Percentiles rank a stretch among this genome's conserved stretches.
These are phyloP conservation scores for Colletotrichum sp. DNA, from an alignment of 2,329 filamentous ascomycete species.

Conservation along the genomic window DNA sequence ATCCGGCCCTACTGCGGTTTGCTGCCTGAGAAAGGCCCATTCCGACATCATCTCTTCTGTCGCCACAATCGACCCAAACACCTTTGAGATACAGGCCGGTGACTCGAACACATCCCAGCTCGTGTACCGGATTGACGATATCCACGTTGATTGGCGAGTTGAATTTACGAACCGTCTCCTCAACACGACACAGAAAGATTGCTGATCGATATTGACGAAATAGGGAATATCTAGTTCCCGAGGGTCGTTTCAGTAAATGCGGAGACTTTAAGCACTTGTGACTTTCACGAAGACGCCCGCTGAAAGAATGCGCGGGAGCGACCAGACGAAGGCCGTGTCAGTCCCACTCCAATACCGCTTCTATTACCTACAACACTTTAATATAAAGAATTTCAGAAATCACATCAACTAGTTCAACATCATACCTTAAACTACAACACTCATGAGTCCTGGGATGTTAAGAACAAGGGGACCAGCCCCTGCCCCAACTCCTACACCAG, in stretches of 20 bases:
- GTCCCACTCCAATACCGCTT: not conserved
- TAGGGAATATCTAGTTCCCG: slow-evolving; percentile 20
- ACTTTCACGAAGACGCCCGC: slow-evolving; percentile 43
- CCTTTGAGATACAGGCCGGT: not conserved
- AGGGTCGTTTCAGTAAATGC: slow-evolving; percentile 7
- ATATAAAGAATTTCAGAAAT: slow-evolving; percentile 13
- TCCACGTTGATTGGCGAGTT: too few species aligned
- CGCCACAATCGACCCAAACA: not conserved
- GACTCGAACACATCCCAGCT: not conserved
- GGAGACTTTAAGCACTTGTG: slow-evolving; percentile 16
- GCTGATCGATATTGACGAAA: not conserved
- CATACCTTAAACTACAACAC: slow-evolving; percentile 44
- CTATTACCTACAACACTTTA: slow-evolving; percentile 24
- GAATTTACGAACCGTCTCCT: not conserved
- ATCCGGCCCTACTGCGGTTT: not conserved
- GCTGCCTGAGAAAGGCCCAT: not conserved
- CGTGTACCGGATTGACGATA: too few species aligned
- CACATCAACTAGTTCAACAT: slow-evolving; percentile 21
- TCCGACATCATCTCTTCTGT: not conserved
- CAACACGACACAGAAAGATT: not conserved
- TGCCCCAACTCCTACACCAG: slow-evolving; percentile 26
- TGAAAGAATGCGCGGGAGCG: not conserved
- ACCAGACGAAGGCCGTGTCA: not conserved
- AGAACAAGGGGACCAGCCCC: slow-evolving; percentile 28
- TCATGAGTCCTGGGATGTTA: slow-evolving; percentile 40